phyloP scores from a whole-genome alignment of 352 stramenopile species.

The Poterioochromonas sp. region DNA sequence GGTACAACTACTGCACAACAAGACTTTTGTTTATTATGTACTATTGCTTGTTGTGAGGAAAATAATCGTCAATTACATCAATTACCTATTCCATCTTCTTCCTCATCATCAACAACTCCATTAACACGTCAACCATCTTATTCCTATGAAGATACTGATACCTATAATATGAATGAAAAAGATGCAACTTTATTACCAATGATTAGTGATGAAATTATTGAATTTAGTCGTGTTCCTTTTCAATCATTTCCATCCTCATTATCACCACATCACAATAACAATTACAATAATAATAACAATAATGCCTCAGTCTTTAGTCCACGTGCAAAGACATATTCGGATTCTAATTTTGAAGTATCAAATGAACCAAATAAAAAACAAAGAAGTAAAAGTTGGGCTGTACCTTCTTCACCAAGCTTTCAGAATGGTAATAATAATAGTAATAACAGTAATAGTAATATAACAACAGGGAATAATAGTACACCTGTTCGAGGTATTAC shows the following conservation, averaged over 20 bases:
- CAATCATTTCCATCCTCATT: not conserved
- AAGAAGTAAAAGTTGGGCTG: not conserved
- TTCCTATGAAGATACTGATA: not conserved
- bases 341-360: not conserved
- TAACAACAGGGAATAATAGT: no score
- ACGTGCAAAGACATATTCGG: not conserved
- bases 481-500: no score
- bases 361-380: not conserved
- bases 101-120: not conserved
- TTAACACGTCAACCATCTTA: not conserved
- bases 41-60: not conserved
- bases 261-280: not conserved
- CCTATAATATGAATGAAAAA: not conserved
- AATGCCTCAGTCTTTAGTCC: not conserved
- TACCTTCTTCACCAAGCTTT: no score
- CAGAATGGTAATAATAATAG: no score
- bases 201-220: slow-evolving; percentile 14
- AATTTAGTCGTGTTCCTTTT: slow-evolving; percentile 8
- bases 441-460: no score
- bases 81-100: not conserved
- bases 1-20: no score
- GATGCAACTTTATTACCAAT: not conserved
- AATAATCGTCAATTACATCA: not conserved
- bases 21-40: no score
- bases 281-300: not conserved